phyloP scores from a whole-genome alignment of 2,329 filamentous ascomycete genomes.

The Ustulina deusta region DNA sequence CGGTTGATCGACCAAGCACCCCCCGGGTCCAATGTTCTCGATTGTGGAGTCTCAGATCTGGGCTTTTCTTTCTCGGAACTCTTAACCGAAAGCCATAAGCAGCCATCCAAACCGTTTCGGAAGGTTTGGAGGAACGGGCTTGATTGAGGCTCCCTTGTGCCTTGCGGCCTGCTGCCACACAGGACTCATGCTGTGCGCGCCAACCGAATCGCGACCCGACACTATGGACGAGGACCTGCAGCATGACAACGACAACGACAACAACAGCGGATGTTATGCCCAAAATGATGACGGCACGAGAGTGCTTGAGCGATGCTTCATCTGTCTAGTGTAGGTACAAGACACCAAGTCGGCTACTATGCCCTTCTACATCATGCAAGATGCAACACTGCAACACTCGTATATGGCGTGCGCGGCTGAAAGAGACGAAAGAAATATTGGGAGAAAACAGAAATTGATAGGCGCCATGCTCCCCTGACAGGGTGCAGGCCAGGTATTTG shows the following conservation, averaged over 20 bases:
- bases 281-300: neutral
- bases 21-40: slow-evolving; percentile 18
- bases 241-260: slow-evolving; percentile 30
- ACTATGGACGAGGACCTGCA: slow-evolving; percentile 44
- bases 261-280: slow-evolving; percentile 11
- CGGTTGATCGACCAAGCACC: slow-evolving; percentile 35
- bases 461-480: slow-evolving; percentile 28
- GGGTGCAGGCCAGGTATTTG: slow-evolving; percentile 25
- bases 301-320: slow-evolving; percentile 12
- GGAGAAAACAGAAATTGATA: slow-evolving; percentile 18
- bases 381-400: slow-evolving; percentile 19
- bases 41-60: slow-evolving; percentile 44
- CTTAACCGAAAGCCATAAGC: slow-evolving; percentile 50
- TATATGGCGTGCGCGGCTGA: slow-evolving; percentile 6
- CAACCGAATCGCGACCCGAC: slow-evolving; percentile 46
- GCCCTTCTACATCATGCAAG: neutral
- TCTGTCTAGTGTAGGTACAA: neutral
- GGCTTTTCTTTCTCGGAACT: slow-evolving; percentile 42
- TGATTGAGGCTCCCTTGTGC: slow-evolving; percentile 46
- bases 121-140: slow-evolving; percentile 37
- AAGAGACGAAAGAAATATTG: slow-evolving; percentile 11
- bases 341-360: neutral
- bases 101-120: slow-evolving; percentile 48
- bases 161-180: slow-evolving; percentile 41
- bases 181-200: slow-evolving; percentile 47